Evolutionary conservation across 768 basidiomycete species (phyloP).

Genomic region (Pisolithus orientalis): DNA sequence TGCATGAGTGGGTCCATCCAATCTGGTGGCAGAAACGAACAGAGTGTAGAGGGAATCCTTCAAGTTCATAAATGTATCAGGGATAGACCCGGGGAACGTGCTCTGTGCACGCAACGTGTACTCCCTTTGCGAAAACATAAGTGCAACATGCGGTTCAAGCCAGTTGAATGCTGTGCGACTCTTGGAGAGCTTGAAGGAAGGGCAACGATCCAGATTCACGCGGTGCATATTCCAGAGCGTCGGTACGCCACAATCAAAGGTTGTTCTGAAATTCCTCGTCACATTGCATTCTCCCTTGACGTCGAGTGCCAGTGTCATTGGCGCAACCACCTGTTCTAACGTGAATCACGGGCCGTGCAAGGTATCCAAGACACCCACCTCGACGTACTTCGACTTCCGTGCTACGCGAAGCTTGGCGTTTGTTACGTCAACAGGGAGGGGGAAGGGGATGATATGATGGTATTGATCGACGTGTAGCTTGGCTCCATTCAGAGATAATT

Average conservation of each 20-base stretch:
- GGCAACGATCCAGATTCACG: constrained; percentile 31
- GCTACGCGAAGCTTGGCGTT: constrained; percentile 23
- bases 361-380: constrained; percentile 9
- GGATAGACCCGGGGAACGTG: background rate
- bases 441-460: constrained; percentile 29
- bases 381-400: constrained; percentile 48
- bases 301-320: constrained; percentile 10
- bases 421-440: constrained; percentile 37
- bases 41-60: constrained; percentile 17
- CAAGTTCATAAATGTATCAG: constrained; percentile 15
- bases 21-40: constrained; percentile 23
- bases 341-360: background rate
- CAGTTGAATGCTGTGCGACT: constrained; percentile 19
- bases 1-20: constrained; percentile 10
- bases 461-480: constrained; percentile 12
- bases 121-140: constrained; percentile 30
- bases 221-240: constrained; percentile 34
- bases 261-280: constrained; percentile 25
- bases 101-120: background rate
- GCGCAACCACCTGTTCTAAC: constrained; percentile 20
- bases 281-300: constrained; percentile 11
- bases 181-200: constrained; percentile 20
- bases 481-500: background rate
- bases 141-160: constrained; percentile 27
- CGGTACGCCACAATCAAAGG: constrained; percentile 9